A percentile compares a stretch with the other conserved stretches of the same genome.
Evolutionary conservation across 2,329 filamentous ascomycete species (phyloP).

Genomic region (Botrytis hyacinthi): DNA sequence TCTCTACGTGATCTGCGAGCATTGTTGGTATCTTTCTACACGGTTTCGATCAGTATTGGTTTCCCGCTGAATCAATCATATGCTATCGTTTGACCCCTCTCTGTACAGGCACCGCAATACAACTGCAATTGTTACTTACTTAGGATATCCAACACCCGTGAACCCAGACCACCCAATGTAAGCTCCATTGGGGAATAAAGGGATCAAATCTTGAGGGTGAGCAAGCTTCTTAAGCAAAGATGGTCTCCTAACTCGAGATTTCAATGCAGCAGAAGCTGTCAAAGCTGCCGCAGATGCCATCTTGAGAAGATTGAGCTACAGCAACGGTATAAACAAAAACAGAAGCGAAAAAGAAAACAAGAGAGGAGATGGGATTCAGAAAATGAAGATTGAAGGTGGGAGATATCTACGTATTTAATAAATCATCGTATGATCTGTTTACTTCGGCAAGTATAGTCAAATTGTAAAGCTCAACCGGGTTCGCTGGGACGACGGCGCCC

Average conservation of each 20-base stretch:
- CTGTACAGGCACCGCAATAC: background rate
- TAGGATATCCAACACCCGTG: slow-evolving; percentile 85
- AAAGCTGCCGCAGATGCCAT: slow-evolving; percentile 35
- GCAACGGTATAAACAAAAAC: background rate
- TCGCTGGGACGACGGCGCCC: background rate
- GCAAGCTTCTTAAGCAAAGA: slow-evolving; percentile 79
- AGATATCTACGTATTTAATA: slow-evolving; percentile 7
- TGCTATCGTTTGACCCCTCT: background rate
- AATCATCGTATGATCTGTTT: slow-evolving; percentile 15
- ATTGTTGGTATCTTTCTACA: slow-evolving; percentile 76
- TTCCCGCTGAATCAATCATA: background rate
- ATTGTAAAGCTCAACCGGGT: background rate
- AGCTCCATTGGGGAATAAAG: slow-evolving; percentile 78
- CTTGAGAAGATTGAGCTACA: background rate
- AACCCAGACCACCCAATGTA: slow-evolving; percentile 92
- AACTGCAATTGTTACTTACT: slow-evolving; percentile 51
- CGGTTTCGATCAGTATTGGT: slow-evolving; percentile 20
- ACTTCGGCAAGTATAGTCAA: background rate
- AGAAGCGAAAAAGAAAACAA: background rate
- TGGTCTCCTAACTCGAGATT: slow-evolving; percentile 70
- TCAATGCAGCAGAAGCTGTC: slow-evolving; percentile 54
- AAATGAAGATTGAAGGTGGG: background rate
- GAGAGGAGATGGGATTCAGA: background rate
- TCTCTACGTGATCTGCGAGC: slow-evolving; percentile 84
- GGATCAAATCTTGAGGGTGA: slow-evolving; percentile 74